Conservation (phyloP, 2,329 filamentous ascomycete species). For the Pseudocercospora pini-densiflorae region DNA sequence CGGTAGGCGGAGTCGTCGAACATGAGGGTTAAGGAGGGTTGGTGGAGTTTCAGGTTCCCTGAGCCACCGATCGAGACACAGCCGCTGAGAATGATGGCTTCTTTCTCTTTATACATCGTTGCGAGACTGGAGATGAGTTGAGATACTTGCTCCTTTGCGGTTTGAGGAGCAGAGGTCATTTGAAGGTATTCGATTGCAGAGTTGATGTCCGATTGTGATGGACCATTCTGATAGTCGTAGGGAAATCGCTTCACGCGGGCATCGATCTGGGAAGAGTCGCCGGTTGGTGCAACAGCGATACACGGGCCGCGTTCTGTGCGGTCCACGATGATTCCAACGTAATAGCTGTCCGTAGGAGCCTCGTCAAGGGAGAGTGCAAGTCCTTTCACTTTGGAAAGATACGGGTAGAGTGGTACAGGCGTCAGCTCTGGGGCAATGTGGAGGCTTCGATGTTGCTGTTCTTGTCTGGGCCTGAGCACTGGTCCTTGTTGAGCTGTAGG, state of each 20-base stretch:
- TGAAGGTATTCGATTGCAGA: conserved; percentile 57
- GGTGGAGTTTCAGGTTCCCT: conserved; percentile 47
- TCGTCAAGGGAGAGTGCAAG: conserved; percentile 32
- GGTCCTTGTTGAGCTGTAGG: conserved; percentile 19
- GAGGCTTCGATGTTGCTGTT: conserved; percentile 32
- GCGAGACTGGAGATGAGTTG: conserved; percentile 60
- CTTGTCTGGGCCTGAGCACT: conserved; percentile 16
- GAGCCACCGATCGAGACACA: conserved; percentile 50
- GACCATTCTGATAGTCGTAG: conserved; percentile 62
- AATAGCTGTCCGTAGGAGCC: conserved; percentile 41
- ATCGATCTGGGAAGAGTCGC: conserved; percentile 48
- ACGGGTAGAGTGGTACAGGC: conserved; percentile 33
- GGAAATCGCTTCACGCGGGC: conserved; percentile 60
- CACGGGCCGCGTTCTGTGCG: conserved; percentile 66
- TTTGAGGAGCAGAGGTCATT: conserved; percentile 52
- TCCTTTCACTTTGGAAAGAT: conserved; percentile 35
- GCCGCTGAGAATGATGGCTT: conserved; percentile 66
- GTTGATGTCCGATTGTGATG: conserved; percentile 45
- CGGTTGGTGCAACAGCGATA: conserved; percentile 63
- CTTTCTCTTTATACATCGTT: conserved; percentile 65
- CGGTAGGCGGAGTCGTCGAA: conserved; percentile 74
- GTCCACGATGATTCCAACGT: conserved; percentile 69
- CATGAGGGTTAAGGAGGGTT: conserved; percentile 62
- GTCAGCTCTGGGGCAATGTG: conserved; percentile 34
- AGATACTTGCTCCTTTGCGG: conserved; percentile 48